phyloP scores from a whole-genome alignment of 1,139 yeast genomes.

The Sugiyamaella neomexicana region DNA sequence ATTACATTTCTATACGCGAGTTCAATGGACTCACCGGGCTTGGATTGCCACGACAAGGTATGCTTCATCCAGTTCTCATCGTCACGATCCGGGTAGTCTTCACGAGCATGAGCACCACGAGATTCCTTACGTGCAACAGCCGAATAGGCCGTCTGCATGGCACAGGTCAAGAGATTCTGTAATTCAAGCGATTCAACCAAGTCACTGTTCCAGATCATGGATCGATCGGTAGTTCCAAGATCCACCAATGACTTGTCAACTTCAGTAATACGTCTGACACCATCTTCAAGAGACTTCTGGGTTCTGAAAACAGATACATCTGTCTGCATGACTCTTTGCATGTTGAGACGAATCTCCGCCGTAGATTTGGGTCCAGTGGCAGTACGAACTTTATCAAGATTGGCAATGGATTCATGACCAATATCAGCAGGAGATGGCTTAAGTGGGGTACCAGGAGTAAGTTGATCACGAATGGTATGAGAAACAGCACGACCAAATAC shows the following conservation, averaged over 20 bases:
- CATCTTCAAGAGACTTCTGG: conserved; percentile 87
- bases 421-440: conserved; percentile 77
- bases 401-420: conserved; percentile 86
- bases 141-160: conserved; percentile 90
- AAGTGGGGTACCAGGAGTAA: conserved; percentile 87
- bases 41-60: conserved; percentile 85
- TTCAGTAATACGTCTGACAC: conserved; percentile 75
- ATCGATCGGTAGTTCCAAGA: conserved; percentile 88
- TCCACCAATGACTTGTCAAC: conserved; percentile 73
- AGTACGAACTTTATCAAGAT: conserved; percentile 83
- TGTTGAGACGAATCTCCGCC: conserved; percentile 82
- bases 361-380: conserved; percentile 81
- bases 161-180: conserved; percentile 96
- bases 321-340: conserved; percentile 96
- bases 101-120: conserved; percentile 99
- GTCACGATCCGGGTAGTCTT: conserved; percentile 94
- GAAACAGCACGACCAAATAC: conserved; percentile 99
- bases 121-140: conserved; percentile 97
- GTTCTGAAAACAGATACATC: conserved; percentile 97
- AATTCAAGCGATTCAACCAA: conserved; percentile 93
- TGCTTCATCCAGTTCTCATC: conserved; percentile 98
- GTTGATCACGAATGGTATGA: conserved; percentile 80
- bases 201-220: conserved; percentile 98
- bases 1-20: conserved; percentile 88
- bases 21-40: conserved; percentile 66